These are phyloP conservation scores for Ogataea wickerhamii DNA, from an alignment of 805 yeast genomes.

Conservation along the genomic window DNA sequence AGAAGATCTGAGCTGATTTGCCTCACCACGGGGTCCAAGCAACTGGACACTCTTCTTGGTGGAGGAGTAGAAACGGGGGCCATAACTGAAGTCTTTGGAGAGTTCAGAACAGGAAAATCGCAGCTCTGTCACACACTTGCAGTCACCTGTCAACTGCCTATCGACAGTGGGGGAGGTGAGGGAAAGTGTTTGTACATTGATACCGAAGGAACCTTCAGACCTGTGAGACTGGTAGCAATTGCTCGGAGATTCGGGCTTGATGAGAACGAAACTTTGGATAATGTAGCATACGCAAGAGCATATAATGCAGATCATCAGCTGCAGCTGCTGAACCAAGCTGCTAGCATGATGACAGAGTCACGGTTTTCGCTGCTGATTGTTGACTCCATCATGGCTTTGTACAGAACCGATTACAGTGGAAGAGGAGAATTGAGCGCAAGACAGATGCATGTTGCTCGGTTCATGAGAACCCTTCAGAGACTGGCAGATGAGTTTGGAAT, in stretches of 20 bases:
- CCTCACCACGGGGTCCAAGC: conserved; percentile 92
- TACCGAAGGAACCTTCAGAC: conserved; percentile 96
- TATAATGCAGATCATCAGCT: conserved; percentile 96
- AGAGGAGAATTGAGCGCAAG: conserved; percentile 95
- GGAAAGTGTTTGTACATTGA: conserved; percentile 95
- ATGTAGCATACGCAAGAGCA: conserved; percentile 96
- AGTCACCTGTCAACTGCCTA: conserved; percentile 92
- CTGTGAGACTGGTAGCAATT: conserved; percentile 81
- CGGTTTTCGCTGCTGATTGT: conserved; percentile 86
- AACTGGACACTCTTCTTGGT: conserved; percentile 85
- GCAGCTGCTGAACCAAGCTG: conserved; percentile 82
- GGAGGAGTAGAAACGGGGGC: conserved; percentile 98
- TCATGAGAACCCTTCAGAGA: conserved; percentile 86
- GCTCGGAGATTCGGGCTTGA: conserved; percentile 89
- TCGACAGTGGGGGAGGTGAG: conserved; percentile 98
- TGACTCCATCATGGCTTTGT: conserved; percentile 96
- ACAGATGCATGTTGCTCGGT: conserved; percentile 90
- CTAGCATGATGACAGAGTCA: conserved; percentile 93
- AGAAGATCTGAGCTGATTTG: conserved; percentile 88
- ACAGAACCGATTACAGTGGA: conserved; percentile 92
- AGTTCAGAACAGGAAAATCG: conserved; percentile 95
- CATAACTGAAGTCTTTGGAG: conserved; percentile 94
- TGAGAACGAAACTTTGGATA: conserved; percentile 91
- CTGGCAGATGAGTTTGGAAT: conserved; percentile 97
- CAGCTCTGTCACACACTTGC: conserved; percentile 96